Evolutionary conservation across 352 stramenopile genomes (phyloP), one percentile per base, ranked within the genome.

Genomic region (Halophytophthora polymorphica): DNA sequence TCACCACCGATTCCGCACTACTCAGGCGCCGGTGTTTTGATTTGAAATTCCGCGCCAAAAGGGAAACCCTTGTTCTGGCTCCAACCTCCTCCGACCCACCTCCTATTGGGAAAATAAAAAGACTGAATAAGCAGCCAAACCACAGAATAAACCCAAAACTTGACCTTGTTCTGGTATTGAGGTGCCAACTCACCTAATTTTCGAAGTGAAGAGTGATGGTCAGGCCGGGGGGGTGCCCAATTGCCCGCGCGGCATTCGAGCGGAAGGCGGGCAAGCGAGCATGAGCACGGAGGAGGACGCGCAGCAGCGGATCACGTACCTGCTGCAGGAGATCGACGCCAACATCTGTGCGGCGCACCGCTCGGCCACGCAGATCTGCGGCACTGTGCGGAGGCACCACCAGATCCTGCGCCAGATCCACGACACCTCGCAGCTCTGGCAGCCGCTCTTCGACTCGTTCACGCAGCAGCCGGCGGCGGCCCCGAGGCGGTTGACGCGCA

Each of bases 291-390:
- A 90, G 35, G 81, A 92, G 53, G 74, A 84, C 46, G 56, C 67
- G 19, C 74, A 92, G 64, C 82, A 92, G 64, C 78, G 79, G 18
- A 82, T 92, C 63, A 92, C 82, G 57, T 90, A 86, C 68, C 54
- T 92, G 53, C 65, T 92, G 53, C 77, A 90, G 65, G 82, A 92
- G 71, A 90, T 92, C 65, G 82, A 92, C 47, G 74, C 75, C 45
- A 90, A 90, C 61, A 84, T 92, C 53, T 88, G 72, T 50, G 78
- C 81, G 29, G 78, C 81, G 34, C 81, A 91, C 35, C 76, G 77
- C 28, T 88, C 78, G 47, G 81, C 81, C 25, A 90, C 81, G 47
- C 73, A 90, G 56, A 90, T 91, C 49, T 88, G 68, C 56, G 58
- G 63, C 18, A 91, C 73, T 0, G 72, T 90, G 38, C 61, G 81